Evolutionary conservation across 1,284 basidiomycete species (phyloP).

Genomic region (Ustilago vetiveriae): DNA sequence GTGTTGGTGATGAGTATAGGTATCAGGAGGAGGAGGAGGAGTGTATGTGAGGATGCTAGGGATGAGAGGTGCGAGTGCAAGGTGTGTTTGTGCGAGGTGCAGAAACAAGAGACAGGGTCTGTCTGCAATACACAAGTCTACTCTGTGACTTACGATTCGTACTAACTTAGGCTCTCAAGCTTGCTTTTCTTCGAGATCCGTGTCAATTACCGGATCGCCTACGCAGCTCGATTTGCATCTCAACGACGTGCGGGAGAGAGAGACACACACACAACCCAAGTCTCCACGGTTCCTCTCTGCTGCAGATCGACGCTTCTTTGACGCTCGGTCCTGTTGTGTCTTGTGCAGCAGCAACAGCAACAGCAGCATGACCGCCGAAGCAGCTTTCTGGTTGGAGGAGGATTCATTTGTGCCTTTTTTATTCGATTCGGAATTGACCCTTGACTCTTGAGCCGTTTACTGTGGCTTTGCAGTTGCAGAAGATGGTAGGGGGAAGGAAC

Average conservation of each 20-base stretch:
- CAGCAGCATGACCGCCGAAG: neutral
- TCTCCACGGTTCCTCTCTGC: too few relatives aligned
- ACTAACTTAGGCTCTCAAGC: neutral
- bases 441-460: neutral
- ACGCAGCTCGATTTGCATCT: slow-evolving; percentile 19
- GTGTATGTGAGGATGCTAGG: slow-evolving; percentile 4
- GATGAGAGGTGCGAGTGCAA: neutral
- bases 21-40: too few relatives aligned
- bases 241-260: too few relatives aligned
- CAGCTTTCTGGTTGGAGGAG: slow-evolving; percentile 10
- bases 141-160: neutral
- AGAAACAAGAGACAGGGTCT: slow-evolving; percentile 7
- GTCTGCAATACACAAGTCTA: slow-evolving; percentile 6
- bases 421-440: slow-evolving; percentile 7
- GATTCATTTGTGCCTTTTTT: neutral
- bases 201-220: slow-evolving; percentile 29
- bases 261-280: slow-evolving; percentile 8
- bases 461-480: slow-evolving; percentile 12
- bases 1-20: slow-evolving; percentile 16
- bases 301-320: neutral
- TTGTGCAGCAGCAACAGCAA: neutral
- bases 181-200: slow-evolving; percentile 29
- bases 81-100: slow-evolving; percentile 1
- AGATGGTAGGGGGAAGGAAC: slow-evolving; percentile 9
- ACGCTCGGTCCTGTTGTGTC: slow-evolving; percentile 1